These are phyloP conservation scores for Quercus dentata DNA, from an alignment of 306 rosid genomes.

Conservation along the genomic window DNA sequence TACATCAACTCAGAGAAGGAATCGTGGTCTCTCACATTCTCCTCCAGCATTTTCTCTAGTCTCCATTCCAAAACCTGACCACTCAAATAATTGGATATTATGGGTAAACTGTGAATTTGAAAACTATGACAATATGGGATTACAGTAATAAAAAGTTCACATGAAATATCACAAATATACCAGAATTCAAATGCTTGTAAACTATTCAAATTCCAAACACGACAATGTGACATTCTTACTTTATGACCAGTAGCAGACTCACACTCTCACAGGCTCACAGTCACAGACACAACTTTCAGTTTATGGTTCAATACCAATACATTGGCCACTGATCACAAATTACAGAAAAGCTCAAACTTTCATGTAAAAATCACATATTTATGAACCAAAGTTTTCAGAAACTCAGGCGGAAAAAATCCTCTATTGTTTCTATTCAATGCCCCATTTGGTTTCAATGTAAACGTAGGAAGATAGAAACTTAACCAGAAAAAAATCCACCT, in stretches of 20 bases:
- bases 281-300: not conserved
- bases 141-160: not conserved
- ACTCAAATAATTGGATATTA: constrained; percentile 6
- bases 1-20: constrained; percentile 47
- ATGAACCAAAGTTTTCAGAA: not conserved
- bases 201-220: not conserved
- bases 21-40: constrained; percentile 36
- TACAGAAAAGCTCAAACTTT: not conserved
- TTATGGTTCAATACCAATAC: not conserved
- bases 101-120: not conserved
- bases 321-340: not conserved
- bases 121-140: not conserved
- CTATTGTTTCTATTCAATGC: not conserved
- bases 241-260: not conserved
- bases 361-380: not conserved
- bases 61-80: constrained; percentile 74
- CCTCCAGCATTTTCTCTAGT: constrained; percentile 56
- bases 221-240: not conserved
- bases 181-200: not conserved
- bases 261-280: too few relatives aligned
- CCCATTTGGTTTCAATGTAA: not conserved
- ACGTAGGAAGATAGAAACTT: not conserved
- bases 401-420: too few relatives aligned
- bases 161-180: not conserved
- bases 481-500: not conserved